A percentile compares a stretch with the other conserved stretches of the same genome.
phyloP scores from a whole-genome alignment of 345 rosid species.

The Eutrema heterophyllum region DNA sequence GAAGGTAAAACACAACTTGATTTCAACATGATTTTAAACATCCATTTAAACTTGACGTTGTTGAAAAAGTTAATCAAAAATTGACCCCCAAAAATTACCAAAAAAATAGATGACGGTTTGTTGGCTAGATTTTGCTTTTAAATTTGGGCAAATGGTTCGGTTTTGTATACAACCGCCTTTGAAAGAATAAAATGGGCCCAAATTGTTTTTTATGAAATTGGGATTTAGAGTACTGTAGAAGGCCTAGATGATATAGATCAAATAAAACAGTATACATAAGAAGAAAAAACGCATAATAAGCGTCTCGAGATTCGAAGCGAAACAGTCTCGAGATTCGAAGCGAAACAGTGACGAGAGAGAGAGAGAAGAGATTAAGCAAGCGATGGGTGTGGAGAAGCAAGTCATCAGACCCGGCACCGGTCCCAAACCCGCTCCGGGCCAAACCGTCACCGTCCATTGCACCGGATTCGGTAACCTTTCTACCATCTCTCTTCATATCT shows the following conservation, averaged over 20 bases:
- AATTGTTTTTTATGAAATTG: not conserved
- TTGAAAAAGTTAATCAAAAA: not conserved
- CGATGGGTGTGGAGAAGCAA: constrained; percentile 62
- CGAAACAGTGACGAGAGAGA: not conserved
- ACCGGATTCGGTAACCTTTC: constrained; percentile 54
- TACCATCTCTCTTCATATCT: not conserved
- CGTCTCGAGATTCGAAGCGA: constrained; percentile 9
- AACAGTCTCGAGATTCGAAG: not conserved
- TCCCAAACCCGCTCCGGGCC: constrained; percentile 57
- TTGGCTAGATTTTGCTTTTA: not conserved
- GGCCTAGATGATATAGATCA: not conserved
- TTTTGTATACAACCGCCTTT: not conserved
- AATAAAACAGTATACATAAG: not conserved
- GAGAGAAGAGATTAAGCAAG: not conserved
- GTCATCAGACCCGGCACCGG: constrained; percentile 50
- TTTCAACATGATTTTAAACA: too few species aligned
- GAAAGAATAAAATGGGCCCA: not conserved
- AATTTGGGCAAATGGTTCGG: not conserved
- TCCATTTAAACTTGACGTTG: not conserved
- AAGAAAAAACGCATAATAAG: not conserved
- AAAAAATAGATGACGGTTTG: not conserved
- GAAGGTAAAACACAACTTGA: too few species aligned
- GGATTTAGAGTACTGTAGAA: not conserved
- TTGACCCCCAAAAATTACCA: not conserved
- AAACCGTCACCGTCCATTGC: constrained; percentile 67